Conservation (phyloP, 176 grass and related monocot genomes). For the Cymbopogon citratus region DNA sequence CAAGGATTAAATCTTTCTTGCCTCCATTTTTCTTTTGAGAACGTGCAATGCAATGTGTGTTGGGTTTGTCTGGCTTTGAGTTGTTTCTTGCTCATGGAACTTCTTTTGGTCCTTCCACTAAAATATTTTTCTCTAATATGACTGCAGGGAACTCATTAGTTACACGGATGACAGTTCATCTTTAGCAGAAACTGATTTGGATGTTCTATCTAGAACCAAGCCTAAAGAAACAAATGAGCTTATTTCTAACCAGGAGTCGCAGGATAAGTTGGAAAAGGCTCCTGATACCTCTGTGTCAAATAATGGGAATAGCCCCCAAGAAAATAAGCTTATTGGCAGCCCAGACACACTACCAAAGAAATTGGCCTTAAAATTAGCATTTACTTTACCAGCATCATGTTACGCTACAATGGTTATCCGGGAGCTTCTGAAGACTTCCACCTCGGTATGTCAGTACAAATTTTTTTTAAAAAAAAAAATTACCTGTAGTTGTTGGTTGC, state of each 20-base stretch:
- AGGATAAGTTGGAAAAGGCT: constrained; percentile 32
- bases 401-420: constrained; percentile 92
- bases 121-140: constrained; percentile 11
- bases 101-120: background rate
- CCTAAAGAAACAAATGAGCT: constrained; percentile 37
- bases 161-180: constrained; percentile 70
- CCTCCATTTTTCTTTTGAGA: background rate
- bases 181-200: constrained; percentile 80
- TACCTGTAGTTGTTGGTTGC: background rate
- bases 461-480: background rate
- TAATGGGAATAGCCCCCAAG: constrained; percentile 3
- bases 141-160: constrained; percentile 64
- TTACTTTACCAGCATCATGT: constrained; percentile 84
- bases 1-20: background rate
- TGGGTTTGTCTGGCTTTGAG: background rate
- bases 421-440: constrained; percentile 83
- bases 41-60: background rate
- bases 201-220: constrained; percentile 45
- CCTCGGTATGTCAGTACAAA: constrained; percentile 48
- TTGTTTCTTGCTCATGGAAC: background rate
- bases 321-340: constrained; percentile 32
- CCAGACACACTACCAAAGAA: constrained; percentile 46
- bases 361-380: constrained; percentile 69
- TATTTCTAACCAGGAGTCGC: background rate
- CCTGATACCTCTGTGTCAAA: constrained; percentile 17